Evolutionary conservation across 371 early-diverging fungal species (phyloP).

Genomic region (Apophysomyces sp.): DNA sequence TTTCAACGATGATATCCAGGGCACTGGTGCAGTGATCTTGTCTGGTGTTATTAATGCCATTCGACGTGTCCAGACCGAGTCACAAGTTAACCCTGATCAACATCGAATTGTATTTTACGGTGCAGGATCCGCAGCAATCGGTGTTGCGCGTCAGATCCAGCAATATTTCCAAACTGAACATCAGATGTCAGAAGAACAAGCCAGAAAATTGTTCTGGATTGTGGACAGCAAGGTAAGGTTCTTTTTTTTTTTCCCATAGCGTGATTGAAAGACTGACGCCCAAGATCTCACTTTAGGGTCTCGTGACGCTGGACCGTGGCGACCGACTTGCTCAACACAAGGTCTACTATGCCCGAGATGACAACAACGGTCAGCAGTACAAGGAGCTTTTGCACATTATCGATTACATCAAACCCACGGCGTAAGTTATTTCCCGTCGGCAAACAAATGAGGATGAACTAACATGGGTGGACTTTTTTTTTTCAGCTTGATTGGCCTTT

Average conservation of each 20-base stretch:
- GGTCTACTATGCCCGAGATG: slow-evolving; percentile 74
- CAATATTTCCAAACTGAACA: slow-evolving; percentile 73
- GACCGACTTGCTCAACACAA: slow-evolving; percentile 85
- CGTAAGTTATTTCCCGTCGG: slow-evolving; percentile 25
- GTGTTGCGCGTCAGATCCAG: slow-evolving; percentile 84
- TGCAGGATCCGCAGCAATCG: slow-evolving; percentile 88
- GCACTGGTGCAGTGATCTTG: slow-evolving; percentile 90
- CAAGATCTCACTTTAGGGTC: slow-evolving; percentile 35
- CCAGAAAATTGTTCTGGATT: slow-evolving; percentile 80
- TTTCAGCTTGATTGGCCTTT: slow-evolving; percentile 76
- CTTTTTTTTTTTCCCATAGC: neutral
- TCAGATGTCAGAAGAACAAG: slow-evolving; percentile 69
- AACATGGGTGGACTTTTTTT: too few species aligned
- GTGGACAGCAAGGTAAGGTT: slow-evolving; percentile 72
- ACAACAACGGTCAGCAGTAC: slow-evolving; percentile 75
- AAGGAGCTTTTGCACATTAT: slow-evolving; percentile 67
- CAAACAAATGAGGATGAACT: slow-evolving; percentile 6
- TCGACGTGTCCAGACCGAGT: slow-evolving; percentile 45
- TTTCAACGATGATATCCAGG: slow-evolving; percentile 77
- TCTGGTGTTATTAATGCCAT: slow-evolving; percentile 92
- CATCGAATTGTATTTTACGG: slow-evolving; percentile 90
- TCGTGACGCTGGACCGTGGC: slow-evolving; percentile 84
- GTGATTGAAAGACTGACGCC: neutral
- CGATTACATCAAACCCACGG: slow-evolving; percentile 73
- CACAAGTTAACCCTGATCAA: slow-evolving; percentile 58